Evolutionary conservation across 768 basidiomycete species (phyloP), one percentile per base, ranked within the genome.

Genomic region (Cubamyces sp.): DNA sequence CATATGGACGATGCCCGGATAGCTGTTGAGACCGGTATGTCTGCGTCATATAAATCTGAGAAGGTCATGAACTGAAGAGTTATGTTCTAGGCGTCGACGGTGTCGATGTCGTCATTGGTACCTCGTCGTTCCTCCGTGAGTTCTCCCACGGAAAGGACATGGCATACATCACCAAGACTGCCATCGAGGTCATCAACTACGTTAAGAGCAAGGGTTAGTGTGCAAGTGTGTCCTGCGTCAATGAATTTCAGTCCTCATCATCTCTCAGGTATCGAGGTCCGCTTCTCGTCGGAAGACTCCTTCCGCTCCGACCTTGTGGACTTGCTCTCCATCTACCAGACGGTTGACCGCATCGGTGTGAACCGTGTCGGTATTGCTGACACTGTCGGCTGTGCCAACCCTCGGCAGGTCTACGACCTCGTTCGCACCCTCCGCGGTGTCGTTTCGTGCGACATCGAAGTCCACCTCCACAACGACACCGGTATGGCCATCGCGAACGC

Each of bases 141-240:
- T 97, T 98, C 85, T 98, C 96, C 26, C 97, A 99, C 75, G 97
- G 97, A 72, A 99, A 98, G 86, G 97, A 98, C 76, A 99, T 99
- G 94, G 80, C 93, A 48, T 99, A 97, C 80, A 99, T 99, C 81
- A 96, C 96, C 82, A 98, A 96, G 80, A 91, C 94, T 41, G 96
- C 96, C 62, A 94, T 98, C 70, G 96, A 98, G 76, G 97, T 99
- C 69, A 99, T 99, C 78, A 87, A 96, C 70, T 99, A 90, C 70
- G 96, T 99, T 85, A 99, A 99, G 84, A 95, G 92, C 81, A 99
- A 98, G 90, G 90, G 90, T 63, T 14, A 34, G 71, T 61, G 5
- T 23, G 16, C 12, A 7, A 37, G 5, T 7, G n/a, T 19, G 26
- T 59, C 19, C 19, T 40, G 8, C 37, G 3, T 37, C n/a, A 11